Evolutionary conservation across 2,329 filamentous ascomycete genomes (phyloP), one percentile per base, ranked within the genome.

Genomic region (Sporothrix variecibatus): DNA sequence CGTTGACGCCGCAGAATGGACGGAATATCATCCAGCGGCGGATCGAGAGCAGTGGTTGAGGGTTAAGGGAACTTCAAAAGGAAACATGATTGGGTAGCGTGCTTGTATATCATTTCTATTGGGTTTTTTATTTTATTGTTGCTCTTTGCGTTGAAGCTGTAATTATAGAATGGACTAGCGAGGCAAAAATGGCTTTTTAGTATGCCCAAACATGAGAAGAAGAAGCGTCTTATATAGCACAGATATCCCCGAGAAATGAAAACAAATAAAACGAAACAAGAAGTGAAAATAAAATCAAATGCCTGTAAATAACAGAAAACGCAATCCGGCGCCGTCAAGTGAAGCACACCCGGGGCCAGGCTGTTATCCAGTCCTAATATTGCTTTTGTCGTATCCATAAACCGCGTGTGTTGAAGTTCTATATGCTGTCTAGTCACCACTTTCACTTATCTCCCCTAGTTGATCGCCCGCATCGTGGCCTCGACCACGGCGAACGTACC

Each of bases 401-500:
- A 23, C 46, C 68, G 23, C 38, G 31, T 23, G 51, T 71, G 51
- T 62, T 67, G 38, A 65, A 72, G 20, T 53, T 69, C n/a, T 38
- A 17, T 62, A 46, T 49, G 15, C 26, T n/a, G 34, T 26, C 38
- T 11, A 2, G n/a, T 34, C 34, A 43, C 60, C 34, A 6, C 60
- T 26, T n/a, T 8, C n/a, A 8, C 7, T 20, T 5, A 17, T 58
- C 5, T 26, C 64, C 7, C 40, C 68, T 74, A 85, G 76, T 85
- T 87, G 75, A 92, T 87, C 23, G 88, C 87, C 76, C 89, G 84
- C 88, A 90, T 90, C 26, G 89, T 90, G 82, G 89, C 85, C 84
- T 92, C 90, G 12, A 91, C 90, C 78, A 96, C 94, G 40, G 94
- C 94, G 87, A 99, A 99, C 1, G 96, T 99, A n/a, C 95, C 95